A percentile compares a stretch with the other conserved stretches of the same genome.
These are phyloP conservation scores for Penicillium sclerotigenum DNA, from an alignment of 2,329 filamentous ascomycete species.

Conservation along the genomic window DNA sequence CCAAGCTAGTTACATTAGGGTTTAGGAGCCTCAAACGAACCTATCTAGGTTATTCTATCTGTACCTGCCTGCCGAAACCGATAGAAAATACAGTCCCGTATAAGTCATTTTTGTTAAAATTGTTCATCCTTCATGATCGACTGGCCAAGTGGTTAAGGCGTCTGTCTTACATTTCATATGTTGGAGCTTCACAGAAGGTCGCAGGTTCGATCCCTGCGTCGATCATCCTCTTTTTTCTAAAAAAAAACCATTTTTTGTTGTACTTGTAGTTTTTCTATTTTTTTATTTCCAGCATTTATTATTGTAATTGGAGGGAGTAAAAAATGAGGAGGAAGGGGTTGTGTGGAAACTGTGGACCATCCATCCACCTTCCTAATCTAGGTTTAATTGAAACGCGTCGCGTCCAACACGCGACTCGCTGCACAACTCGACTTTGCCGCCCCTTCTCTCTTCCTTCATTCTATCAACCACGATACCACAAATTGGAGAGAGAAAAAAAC, in stretches of 20 bases:
- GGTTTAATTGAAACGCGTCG: conserved; percentile 38
- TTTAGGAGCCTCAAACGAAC: no score
- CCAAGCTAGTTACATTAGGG: no score
- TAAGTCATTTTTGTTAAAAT: neutral
- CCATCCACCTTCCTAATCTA: conserved; percentile 23
- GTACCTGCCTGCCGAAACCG: no score
- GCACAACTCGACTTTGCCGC: conserved; percentile 9
- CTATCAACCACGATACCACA: conserved; percentile 10
- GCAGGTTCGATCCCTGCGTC: conserved; percentile 7
- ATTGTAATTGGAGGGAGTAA: no score
- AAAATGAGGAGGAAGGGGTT: neutral
- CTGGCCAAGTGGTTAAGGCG: conserved; percentile 10
- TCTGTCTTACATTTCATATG: conserved; percentile 8
- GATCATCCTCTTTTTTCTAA: conserved; percentile 4
- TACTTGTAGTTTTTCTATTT: neutral
- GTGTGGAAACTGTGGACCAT: no score
- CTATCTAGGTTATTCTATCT: no score
- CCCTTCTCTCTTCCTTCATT: conserved; percentile 18
- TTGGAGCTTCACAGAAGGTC: conserved; percentile 6
- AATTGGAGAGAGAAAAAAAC: neutral
- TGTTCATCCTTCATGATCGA: neutral
- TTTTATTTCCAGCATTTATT: no score
- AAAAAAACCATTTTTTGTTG: neutral
- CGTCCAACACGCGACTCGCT: conserved; percentile 12
- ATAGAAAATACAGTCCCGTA: no score